These are phyloP conservation scores for Rubia occidens DNA, from an alignment of 305 asterid genomes.

Conservation along the genomic window DNA sequence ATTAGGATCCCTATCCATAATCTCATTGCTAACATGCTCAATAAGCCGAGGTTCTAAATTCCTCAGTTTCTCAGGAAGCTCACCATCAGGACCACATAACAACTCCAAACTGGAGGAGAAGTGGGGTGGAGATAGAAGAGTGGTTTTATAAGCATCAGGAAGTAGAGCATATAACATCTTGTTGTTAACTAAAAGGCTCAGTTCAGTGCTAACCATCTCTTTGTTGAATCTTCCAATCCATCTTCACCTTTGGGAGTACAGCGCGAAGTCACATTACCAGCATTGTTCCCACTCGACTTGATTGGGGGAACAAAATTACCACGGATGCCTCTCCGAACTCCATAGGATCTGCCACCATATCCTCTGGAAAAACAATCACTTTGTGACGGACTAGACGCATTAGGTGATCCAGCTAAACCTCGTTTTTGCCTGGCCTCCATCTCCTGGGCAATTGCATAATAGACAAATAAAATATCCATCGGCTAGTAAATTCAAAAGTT, in stretches of 20 bases:
- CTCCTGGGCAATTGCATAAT: constrained; percentile 45
- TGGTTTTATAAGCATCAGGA: not conserved
- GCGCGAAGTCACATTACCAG: constrained; percentile 60
- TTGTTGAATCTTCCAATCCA: constrained; percentile 70
- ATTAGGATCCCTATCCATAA: constrained; percentile 95
- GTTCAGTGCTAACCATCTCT: constrained; percentile 68
- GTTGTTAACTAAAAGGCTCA: not conserved
- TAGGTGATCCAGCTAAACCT: constrained; percentile 67
- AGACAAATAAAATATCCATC: constrained; percentile 9
- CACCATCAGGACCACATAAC: constrained; percentile 91
- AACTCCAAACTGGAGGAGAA: constrained; percentile 60
- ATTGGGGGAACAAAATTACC: constrained; percentile 92
- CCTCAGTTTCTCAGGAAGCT: constrained; percentile 90
- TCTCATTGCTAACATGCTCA: constrained; percentile 95
- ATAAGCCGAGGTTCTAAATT: constrained; percentile 88
- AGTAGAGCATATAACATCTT: no score
- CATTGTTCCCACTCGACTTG: constrained; percentile 54
- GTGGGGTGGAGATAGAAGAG: not conserved
- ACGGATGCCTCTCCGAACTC: constrained; percentile 76
- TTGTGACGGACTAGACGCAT: constrained; percentile 69
- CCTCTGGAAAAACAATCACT: constrained; percentile 54
- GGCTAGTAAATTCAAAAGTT: not conserved
- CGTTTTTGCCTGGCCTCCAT: constrained; percentile 79
- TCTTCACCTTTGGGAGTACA: constrained; percentile 72
- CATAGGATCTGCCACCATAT: constrained; percentile 63